These are phyloP conservation scores for Boletus austroedulis DNA, from an alignment of 1,284 basidiomycete genomes.

Conservation along the genomic window DNA sequence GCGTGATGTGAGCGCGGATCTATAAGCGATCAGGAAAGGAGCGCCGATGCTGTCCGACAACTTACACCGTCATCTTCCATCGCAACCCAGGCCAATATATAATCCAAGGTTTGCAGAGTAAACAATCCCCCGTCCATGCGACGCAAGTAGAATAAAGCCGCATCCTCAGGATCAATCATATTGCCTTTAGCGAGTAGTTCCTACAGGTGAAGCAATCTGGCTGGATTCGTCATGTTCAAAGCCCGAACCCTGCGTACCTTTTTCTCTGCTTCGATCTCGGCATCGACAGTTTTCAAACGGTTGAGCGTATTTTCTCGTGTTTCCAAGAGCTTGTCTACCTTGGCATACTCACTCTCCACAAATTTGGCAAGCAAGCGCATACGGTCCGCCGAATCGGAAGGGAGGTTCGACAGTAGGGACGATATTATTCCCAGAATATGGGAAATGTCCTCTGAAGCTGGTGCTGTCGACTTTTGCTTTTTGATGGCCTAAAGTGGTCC, in stretches of 20 bases:
- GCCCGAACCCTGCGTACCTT: slow-evolving; percentile 43
- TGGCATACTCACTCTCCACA: slow-evolving; percentile 88
- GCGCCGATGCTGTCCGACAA: background rate
- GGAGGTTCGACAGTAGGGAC: slow-evolving; percentile 86
- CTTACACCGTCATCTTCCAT: slow-evolving; percentile 98
- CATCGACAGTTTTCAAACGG: slow-evolving; percentile 59
- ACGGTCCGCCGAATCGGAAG: slow-evolving; percentile 79
- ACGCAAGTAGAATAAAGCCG: slow-evolving; percentile 79
- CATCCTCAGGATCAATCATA: slow-evolving; percentile 58
- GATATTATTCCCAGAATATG: slow-evolving; percentile 88
- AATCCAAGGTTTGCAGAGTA: slow-evolving; percentile 88
- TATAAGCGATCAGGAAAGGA: slow-evolving; percentile 33
- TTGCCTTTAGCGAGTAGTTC: slow-evolving; percentile 57
- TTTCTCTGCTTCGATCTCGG: slow-evolving; percentile 63
- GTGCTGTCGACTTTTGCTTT: slow-evolving; percentile 57
- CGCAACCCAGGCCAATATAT: slow-evolving; percentile 89
- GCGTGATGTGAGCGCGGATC: slow-evolving; percentile 70
- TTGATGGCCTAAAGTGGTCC: slow-evolving; percentile 45
- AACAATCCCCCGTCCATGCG: slow-evolving; percentile 86
- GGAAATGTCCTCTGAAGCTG: slow-evolving; percentile 78
- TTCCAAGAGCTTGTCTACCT: slow-evolving; percentile 89
- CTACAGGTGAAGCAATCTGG: slow-evolving; percentile 34
- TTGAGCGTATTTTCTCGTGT: slow-evolving; percentile 69
- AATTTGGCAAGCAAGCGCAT: slow-evolving; percentile 91
- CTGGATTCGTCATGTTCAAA: background rate